These are phyloP conservation scores for Daedaleopsis nitida DNA, from an alignment of 768 basidiomycete genomes.

Conservation along the genomic window DNA sequence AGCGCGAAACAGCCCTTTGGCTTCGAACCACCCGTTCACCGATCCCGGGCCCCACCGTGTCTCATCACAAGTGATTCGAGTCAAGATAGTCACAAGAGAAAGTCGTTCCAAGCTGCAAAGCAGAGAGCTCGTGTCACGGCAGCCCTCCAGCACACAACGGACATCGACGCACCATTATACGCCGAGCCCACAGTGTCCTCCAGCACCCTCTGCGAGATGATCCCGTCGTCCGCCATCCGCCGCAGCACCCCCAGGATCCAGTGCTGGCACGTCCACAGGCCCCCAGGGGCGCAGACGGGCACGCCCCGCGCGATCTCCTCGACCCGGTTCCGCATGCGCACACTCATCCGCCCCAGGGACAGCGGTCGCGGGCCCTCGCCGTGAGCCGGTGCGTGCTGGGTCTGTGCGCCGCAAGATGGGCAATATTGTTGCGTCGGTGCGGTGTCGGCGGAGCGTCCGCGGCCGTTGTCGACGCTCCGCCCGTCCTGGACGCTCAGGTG, in stretches of 20 bases:
- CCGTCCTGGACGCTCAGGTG: not conserved
- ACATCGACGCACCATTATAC: not conserved
- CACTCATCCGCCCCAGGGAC: not conserved
- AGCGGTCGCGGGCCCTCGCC: not conserved
- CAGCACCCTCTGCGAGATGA: not conserved
- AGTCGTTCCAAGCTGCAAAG: not conserved
- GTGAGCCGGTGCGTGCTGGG: not conserved
- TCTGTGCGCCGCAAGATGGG: not conserved
- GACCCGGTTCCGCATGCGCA: not conserved
- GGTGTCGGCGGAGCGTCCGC: not conserved
- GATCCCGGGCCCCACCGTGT: no score
- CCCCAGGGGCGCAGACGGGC: not conserved
- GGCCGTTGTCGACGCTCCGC: no score
- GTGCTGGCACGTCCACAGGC: not conserved
- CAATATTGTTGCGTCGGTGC: not conserved
- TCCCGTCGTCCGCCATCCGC: not conserved
- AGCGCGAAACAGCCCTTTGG: no score
- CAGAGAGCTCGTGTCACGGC: not conserved
- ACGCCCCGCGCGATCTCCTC: not conserved
- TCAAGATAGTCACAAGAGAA: not conserved
- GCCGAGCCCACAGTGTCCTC: not conserved
- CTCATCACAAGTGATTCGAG: no score
- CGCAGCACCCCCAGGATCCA: not conserved
- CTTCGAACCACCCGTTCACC: no score
- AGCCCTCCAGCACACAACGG: not conserved